These are phyloP conservation scores for Leptographium procerum DNA, from an alignment of 2,329 filamentous ascomycete species.

Conservation along the genomic window DNA sequence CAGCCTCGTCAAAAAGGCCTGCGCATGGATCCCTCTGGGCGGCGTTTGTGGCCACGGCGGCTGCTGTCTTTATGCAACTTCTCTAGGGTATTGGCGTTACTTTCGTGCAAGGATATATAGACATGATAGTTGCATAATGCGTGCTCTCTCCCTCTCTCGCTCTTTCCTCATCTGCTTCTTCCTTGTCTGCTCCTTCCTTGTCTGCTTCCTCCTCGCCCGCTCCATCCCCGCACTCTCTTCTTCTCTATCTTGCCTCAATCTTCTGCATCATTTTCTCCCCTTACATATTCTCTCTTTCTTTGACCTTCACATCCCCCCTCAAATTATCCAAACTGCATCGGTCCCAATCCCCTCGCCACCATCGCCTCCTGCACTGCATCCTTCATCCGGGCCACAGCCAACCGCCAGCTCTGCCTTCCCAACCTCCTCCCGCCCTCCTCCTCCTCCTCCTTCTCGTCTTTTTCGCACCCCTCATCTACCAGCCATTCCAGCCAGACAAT, in stretches of 20 bases:
- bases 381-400: conserved; percentile 32
- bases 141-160: neutral
- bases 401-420: conserved; percentile 28
- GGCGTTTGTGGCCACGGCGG: neutral
- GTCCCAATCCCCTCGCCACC: conserved; percentile 41
- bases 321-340: conserved; percentile 33
- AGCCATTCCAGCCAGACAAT: conserved; percentile 59
- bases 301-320: neutral
- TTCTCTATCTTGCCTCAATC: neutral
- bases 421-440: conserved; percentile 18
- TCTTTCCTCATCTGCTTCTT: neutral
- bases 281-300: neutral
- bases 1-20: neutral
- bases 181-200: neutral
- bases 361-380: conserved; percentile 43
- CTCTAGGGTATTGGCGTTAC: neutral
- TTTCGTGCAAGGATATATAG: neutral
- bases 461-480: conserved; percentile 30
- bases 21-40: neutral
- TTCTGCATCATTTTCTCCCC: neutral
- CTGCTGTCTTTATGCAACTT: neutral
- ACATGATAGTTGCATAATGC: neutral
- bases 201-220: neutral
- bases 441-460: conserved; percentile 34
- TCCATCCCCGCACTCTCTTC: neutral